Percentiles rank a stretch among this genome's conserved stretches.
Conservation (phyloP, 2,329 filamentous ascomycete genomes). For the Exophiala sideris region DNA sequence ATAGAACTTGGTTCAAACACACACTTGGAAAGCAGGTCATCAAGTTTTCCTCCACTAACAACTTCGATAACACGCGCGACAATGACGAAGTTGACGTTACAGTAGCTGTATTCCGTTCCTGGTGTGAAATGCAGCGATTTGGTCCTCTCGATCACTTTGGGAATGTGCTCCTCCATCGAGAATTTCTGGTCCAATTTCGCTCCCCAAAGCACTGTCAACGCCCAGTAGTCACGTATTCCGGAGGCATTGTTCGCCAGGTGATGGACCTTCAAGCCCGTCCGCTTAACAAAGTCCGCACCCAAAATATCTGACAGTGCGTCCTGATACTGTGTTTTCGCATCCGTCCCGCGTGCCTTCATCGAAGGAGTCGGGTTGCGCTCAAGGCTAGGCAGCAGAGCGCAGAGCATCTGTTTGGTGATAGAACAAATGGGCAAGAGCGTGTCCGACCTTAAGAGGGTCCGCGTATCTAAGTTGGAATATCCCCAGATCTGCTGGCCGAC, state of each 20-base stretch:
- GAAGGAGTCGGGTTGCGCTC: constrained; percentile 32
- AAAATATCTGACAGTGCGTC: constrained; percentile 31
- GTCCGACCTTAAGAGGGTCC: constrained; percentile 36
- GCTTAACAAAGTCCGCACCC: constrained; percentile 26
- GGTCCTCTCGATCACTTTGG: constrained; percentile 33
- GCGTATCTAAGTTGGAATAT: constrained; percentile 41
- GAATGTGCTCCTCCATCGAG: constrained; percentile 34
- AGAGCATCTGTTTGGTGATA: constrained; percentile 44
- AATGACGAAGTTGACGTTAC: constrained; percentile 44
- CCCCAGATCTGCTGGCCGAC: constrained; percentile 42
- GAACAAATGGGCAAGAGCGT: constrained; percentile 53
- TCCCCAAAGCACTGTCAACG: constrained; percentile 43
- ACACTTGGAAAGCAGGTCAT: constrained; percentile 36
- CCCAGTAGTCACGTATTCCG: constrained; percentile 48
- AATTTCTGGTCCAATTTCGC: constrained; percentile 41
- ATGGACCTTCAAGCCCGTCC: constrained; percentile 35
- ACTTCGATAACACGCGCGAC: constrained; percentile 40
- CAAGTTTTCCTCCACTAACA: constrained; percentile 36
- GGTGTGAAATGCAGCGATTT: constrained; percentile 42
- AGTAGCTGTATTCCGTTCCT: constrained; percentile 44
- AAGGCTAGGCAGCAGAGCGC: constrained; percentile 34
- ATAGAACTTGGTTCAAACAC: constrained; percentile 43
- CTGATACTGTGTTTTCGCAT: constrained; percentile 33
- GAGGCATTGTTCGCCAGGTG: constrained; percentile 43
- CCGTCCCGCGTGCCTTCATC: constrained; percentile 28